Conservation (phyloP, 2,329 filamentous ascomycete species). For the Allantophomopsis cytisporea region DNA sequence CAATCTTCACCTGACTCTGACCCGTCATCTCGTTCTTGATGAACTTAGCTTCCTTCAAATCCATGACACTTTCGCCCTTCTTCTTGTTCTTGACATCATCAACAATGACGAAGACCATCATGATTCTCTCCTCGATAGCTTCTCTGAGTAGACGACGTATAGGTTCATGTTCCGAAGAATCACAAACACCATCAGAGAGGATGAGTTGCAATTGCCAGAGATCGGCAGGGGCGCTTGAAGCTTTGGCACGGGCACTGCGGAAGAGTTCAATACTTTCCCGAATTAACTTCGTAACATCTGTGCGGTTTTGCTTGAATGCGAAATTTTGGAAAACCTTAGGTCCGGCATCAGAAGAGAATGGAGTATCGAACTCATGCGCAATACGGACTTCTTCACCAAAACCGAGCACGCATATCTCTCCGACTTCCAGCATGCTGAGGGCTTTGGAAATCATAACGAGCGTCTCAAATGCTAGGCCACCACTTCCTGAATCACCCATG, state of each 20-base stretch:
- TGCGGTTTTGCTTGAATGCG: slow-evolving; percentile 72
- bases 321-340: slow-evolving; percentile 78
- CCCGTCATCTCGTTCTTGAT: slow-evolving; percentile 43
- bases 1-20: slow-evolving; percentile 61
- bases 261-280: slow-evolving; percentile 70
- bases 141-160: slow-evolving; percentile 74
- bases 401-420: slow-evolving; percentile 80
- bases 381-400: slow-evolving; percentile 78
- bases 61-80: slow-evolving; percentile 59
- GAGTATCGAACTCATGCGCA: slow-evolving; percentile 72
- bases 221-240: slow-evolving; percentile 41
- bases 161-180: slow-evolving; percentile 63
- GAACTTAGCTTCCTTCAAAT: slow-evolving; percentile 80
- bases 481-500: slow-evolving; percentile 73
- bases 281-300: slow-evolving; percentile 72
- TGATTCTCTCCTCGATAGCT: slow-evolving; percentile 86
- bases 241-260: slow-evolving; percentile 51
- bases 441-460: slow-evolving; percentile 82
- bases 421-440: slow-evolving; percentile 85
- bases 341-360: slow-evolving; percentile 71
- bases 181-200: slow-evolving; percentile 86
- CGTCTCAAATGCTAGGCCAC: slow-evolving; percentile 79
- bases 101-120: slow-evolving; percentile 97
- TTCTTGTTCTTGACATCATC: slow-evolving; percentile 45
- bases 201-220: slow-evolving; percentile 94